phyloP scores from a whole-genome alignment of 192 early-diverging fungal genomes.

The Backusella luteola region DNA sequence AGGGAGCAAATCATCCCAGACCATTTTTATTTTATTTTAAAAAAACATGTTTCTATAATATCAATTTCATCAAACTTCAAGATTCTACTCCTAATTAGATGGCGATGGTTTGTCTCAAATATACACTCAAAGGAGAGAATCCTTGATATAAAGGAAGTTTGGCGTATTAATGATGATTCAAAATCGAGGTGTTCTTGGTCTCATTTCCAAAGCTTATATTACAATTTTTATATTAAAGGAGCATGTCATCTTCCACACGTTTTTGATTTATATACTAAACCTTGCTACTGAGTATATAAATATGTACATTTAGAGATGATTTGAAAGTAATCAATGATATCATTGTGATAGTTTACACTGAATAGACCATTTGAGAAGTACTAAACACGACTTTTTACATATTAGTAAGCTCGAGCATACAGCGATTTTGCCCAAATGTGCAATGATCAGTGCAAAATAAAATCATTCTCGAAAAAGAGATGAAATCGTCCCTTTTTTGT shows the following conservation, averaged over 20 bases:
- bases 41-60: neutral
- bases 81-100: neutral
- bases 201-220: neutral
- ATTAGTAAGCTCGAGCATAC: neutral
- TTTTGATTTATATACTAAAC: neutral
- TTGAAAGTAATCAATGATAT: too few species aligned
- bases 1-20: neutral
- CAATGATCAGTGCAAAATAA: neutral
- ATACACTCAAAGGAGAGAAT: neutral
- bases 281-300: neutral
- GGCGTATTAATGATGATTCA: neutral
- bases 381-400: too few species aligned
- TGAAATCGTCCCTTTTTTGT: neutral
- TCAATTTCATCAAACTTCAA: neutral
- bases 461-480: neutral
- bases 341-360: too few species aligned
- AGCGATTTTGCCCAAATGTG: neutral
- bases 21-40: too few species aligned
- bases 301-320: too few species aligned
- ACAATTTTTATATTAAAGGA: neutral
- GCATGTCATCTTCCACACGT: neutral
- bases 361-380: too few species aligned
- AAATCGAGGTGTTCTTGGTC: neutral
- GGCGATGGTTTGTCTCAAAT: neutral
- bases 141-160: neutral